Evolutionary conservation across 208 protist species (phyloP), one percentile per base, ranked within the genome.

Genomic region (Trypanosoma avium): DNA sequence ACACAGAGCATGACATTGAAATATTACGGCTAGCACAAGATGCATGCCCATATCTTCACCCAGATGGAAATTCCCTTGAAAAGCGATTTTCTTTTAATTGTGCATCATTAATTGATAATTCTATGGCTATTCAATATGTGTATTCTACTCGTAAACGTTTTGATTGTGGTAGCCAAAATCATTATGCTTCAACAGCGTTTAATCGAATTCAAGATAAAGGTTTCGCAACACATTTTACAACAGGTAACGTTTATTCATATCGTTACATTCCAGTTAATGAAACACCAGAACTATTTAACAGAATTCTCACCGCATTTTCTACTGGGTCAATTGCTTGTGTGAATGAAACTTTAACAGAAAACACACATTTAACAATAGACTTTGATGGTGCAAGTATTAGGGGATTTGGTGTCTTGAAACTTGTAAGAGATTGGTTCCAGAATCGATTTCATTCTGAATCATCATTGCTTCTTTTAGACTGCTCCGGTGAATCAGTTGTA

Each of bases 141-240:
- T 35, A 1, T 21, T 10, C 4, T 12, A 12, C 0, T 38, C 9
- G 2, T 27, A 4, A 8, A 24, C 53, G 29, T 4, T 56, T 70
- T 43, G 22, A 53, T 13, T 24, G 45, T 30, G 17, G 19, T 7
- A 19, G 45, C 15, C 62, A 46, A 30, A 77, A 66, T 13, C 83
- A 90, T 55, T 49, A 75, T 32, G 79, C 77, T 10, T 52, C 65
- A 3, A 67, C 69, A 33, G 47, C 52, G 21, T 73, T 86, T 38
- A 61, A 67, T 1, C 83, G 83, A 30, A 82, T 90, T 49, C 83
- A 90, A 52, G 71, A 67, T 13, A 90, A 90, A 63, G 47, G 35
- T 13, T 84, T 56, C 32, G 77, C 84, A 3, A 85, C 80, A 19
- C 76, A 84, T 62, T 90, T 90, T 60, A 87, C 81, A 15, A 90